phyloP scores from a whole-genome alignment of 1,139 yeast genomes.

The Candida tropicalis region DNA sequence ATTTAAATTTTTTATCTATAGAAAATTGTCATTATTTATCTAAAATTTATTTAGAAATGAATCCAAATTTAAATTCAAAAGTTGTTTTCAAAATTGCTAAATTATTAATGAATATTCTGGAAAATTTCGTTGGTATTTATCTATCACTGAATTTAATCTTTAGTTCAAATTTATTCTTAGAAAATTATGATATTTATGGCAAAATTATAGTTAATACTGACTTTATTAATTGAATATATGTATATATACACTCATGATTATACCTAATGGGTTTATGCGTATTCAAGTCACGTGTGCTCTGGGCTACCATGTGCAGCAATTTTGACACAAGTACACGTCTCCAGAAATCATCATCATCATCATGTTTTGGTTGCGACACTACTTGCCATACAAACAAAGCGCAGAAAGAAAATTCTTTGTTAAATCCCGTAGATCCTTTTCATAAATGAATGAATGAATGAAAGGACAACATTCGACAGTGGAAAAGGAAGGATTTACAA shows the following conservation, averaged over 20 bases:
- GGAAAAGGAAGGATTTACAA: not conserved
- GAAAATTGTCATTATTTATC: slow-evolving; percentile 9
- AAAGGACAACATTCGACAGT: no score
- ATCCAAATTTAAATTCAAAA: slow-evolving; percentile 10
- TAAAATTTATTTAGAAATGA: slow-evolving; percentile 11
- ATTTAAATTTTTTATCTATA: slow-evolving; percentile 6
- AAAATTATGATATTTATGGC: slow-evolving; percentile 6
- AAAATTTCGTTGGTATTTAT: slow-evolving; percentile 7
- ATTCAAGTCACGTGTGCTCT: no score
- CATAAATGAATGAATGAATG: not conserved
- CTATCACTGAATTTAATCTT: slow-evolving; percentile 6
- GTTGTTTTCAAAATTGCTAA: slow-evolving; percentile 7
- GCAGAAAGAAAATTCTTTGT: no score
- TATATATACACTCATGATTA: no score
- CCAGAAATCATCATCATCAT: no score
- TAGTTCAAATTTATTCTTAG: slow-evolving; percentile 4
- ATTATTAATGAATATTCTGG: slow-evolving; percentile 4
- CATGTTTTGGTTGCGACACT: no score
- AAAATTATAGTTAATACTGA: slow-evolving; percentile 6
- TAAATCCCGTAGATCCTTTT: not conserved
- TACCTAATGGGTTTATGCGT: no score
- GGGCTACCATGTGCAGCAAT: no score
- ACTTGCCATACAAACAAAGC: no score
- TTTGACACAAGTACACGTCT: no score
- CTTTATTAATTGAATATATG: not conserved